phyloP scores from a whole-genome alignment of 805 yeast species.

The Yarrowia deformans region DNA sequence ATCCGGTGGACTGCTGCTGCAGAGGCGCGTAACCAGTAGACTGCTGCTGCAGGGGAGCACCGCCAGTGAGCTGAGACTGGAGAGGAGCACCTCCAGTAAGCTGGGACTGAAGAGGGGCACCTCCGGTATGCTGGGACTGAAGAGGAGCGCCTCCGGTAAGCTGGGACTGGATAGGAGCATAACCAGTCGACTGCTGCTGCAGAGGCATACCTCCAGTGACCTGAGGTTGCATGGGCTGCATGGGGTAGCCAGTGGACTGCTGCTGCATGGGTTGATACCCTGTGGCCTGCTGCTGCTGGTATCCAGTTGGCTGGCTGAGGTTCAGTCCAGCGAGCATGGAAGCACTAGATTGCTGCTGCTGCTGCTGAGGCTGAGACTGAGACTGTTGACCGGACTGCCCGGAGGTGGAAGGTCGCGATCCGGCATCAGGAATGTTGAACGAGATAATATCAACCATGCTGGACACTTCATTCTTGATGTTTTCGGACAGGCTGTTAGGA shows the following conservation, averaged over 20 bases:
- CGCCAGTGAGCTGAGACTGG: conserved; percentile 57
- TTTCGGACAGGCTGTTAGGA: conserved; percentile 75
- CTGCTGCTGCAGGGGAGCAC: conserved; percentile 54
- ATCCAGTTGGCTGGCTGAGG: conserved; percentile 4
- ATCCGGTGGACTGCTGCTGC: conserved; percentile 48
- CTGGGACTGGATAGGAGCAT: conserved; percentile 48
- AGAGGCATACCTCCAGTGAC: conserved; percentile 46
- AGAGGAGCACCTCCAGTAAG: conserved; percentile 50
- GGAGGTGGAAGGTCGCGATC: background rate
- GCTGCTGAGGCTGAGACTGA: conserved; percentile 40
- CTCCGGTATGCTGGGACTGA: conserved; percentile 52
- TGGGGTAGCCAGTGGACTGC: conserved; percentile 45
- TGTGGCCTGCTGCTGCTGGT: conserved; percentile 39
- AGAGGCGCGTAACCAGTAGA: conserved; percentile 57
- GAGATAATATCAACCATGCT: conserved; percentile 90
- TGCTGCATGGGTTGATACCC: conserved; percentile 48
- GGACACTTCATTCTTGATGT: conserved; percentile 80
- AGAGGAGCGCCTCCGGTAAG: conserved; percentile 50
- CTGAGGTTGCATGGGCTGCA: conserved; percentile 52
- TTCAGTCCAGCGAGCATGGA: conserved; percentile 26
- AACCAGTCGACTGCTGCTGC: conserved; percentile 50
- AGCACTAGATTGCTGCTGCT: conserved; percentile 45
- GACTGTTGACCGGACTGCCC: conserved; percentile 18
- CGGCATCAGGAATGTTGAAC: conserved; percentile 69
- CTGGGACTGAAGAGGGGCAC: conserved; percentile 49